These are phyloP conservation scores for Oryza australiensis DNA, from an alignment of 176 grass and related monocot genomes.

Conservation along the genomic window DNA sequence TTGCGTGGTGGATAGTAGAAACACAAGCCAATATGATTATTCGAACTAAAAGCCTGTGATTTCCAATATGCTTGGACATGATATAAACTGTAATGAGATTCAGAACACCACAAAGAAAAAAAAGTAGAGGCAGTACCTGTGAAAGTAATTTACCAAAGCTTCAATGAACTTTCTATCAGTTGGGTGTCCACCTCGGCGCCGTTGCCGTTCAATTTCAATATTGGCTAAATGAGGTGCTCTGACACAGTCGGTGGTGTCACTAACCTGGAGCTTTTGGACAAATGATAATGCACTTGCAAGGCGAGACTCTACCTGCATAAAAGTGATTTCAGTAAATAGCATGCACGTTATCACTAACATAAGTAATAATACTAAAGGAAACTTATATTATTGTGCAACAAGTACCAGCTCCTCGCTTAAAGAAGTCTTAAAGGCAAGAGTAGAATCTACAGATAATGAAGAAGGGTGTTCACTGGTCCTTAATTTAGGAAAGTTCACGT, in stretches of 20 bases:
- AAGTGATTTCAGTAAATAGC: conserved; percentile 16
- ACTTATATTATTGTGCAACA: conserved; percentile 25
- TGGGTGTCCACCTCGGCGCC: conserved; percentile 50
- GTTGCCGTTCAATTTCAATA: conserved; percentile 85
- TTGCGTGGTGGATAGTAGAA: neutral
- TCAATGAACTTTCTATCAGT: conserved; percentile 66
- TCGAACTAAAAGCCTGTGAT: conserved; percentile 1
- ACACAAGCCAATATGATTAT: neutral
- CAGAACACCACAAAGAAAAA: conserved; percentile 4
- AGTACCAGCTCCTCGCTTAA: conserved; percentile 68
- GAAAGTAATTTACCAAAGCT: conserved; percentile 73
- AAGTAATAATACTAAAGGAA: conserved; percentile 12
- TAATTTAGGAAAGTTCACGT: conserved; percentile 64
- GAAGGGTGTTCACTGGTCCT: conserved; percentile 38
- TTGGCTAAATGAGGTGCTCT: conserved; percentile 84
- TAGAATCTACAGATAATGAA: conserved; percentile 49
- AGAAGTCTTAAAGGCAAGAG: conserved; percentile 46
- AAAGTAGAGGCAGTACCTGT: conserved; percentile 49
- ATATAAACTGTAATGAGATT: conserved; percentile 20
- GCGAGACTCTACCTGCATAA: conserved; percentile 74
- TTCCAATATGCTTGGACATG: conserved; percentile 11
- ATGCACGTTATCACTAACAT: conserved; percentile 33
- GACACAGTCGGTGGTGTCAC: conserved; percentile 52
- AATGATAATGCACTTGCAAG: conserved; percentile 71
- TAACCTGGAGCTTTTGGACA: conserved; percentile 80